Conservation (phyloP, 495 filamentous ascomycete genomes). For the Lasiosphaeris hirsuta region DNA sequence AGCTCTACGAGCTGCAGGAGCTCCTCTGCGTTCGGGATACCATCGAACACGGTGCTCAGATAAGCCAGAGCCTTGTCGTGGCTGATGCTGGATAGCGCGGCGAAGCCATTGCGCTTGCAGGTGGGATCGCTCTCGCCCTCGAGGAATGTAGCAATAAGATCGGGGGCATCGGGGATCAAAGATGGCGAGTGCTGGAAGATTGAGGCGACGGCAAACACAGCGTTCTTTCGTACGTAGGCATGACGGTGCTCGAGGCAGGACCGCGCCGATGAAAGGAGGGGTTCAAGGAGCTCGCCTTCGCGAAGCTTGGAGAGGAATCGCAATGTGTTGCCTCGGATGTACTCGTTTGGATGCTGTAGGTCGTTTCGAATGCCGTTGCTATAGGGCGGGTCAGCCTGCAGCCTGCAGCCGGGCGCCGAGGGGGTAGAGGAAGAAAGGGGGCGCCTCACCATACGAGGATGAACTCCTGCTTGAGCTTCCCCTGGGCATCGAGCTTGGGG, state of each 20-base stretch:
- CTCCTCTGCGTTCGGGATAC: constrained; percentile 91
- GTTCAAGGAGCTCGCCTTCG: constrained; percentile 94
- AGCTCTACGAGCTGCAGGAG: constrained; percentile 89
- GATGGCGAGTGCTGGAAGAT: constrained; percentile 89
- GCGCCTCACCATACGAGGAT: constrained; percentile 90
- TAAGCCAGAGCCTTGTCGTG: constrained; percentile 92
- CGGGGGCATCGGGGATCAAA: constrained; percentile 92
- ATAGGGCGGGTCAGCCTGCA: constrained; percentile 18
- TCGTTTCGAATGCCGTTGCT: constrained; percentile 99
- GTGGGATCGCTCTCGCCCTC: constrained; percentile 90
- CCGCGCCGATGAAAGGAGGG: constrained; percentile 85
- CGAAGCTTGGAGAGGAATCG: constrained; percentile 96
- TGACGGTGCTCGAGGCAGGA: constrained; percentile 93
- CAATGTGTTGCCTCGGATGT: constrained; percentile 92
- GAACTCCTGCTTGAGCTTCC: constrained; percentile 98
- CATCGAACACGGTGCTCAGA: constrained; percentile 85
- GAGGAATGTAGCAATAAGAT: constrained; percentile 86
- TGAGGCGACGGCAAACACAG: constrained; percentile 88
- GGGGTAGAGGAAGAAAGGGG: background rate
- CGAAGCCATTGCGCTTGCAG: constrained; percentile 97
- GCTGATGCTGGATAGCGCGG: constrained; percentile 83
- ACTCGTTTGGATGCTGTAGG: constrained; percentile 96
- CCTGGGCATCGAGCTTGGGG: constrained; percentile 84
- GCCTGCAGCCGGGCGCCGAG: background rate
- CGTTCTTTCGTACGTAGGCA: constrained; percentile 97